Conservation (phyloP, 2,329 filamentous ascomycete genomes). For the Biscogniauxia mediterranea region DNA sequence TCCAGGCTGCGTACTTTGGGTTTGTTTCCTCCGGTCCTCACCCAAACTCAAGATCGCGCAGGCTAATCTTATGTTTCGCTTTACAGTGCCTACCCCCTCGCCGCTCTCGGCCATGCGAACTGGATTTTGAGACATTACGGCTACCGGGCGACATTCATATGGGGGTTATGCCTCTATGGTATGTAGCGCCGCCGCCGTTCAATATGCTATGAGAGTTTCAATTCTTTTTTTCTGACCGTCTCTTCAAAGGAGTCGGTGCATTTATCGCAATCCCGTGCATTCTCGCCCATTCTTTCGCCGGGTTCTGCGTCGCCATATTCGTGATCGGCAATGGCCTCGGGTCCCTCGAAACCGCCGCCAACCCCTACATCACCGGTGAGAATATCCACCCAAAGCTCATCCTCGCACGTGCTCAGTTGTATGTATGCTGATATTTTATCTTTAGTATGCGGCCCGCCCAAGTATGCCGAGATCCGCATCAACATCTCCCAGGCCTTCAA, state of each 20-base stretch:
- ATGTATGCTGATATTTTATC: constrained; percentile 9
- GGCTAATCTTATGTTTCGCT: constrained; percentile 7
- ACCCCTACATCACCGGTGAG: constrained; percentile 66
- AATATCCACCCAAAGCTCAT: not conserved
- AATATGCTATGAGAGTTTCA: not conserved
- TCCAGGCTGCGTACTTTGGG: constrained; percentile 66
- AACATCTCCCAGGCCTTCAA: constrained; percentile 77
- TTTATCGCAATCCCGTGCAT: constrained; percentile 55
- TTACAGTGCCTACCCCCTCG: constrained; percentile 65
- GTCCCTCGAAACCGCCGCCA: constrained; percentile 74
- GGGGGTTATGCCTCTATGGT: constrained; percentile 65
- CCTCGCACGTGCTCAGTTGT: not conserved
- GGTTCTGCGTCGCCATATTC: constrained; percentile 72
- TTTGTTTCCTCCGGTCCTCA: constrained; percentile 28
- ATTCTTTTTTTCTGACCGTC: constrained; percentile 10
- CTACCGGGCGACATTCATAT: constrained; percentile 65
- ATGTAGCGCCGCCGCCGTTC: constrained; percentile 1
- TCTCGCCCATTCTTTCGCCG: constrained; percentile 64
- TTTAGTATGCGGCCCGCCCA: constrained; percentile 61
- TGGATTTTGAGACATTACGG: constrained; percentile 65
- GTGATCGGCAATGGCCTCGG: constrained; percentile 72
- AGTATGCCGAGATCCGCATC: constrained; percentile 68
- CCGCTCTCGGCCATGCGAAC: constrained; percentile 60
- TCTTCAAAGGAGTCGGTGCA: constrained; percentile 48
- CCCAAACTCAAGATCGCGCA: not conserved